phyloP scores from a whole-genome alignment of 1,284 basidiomycete species.

The Moesziomyces antarcticus region DNA sequence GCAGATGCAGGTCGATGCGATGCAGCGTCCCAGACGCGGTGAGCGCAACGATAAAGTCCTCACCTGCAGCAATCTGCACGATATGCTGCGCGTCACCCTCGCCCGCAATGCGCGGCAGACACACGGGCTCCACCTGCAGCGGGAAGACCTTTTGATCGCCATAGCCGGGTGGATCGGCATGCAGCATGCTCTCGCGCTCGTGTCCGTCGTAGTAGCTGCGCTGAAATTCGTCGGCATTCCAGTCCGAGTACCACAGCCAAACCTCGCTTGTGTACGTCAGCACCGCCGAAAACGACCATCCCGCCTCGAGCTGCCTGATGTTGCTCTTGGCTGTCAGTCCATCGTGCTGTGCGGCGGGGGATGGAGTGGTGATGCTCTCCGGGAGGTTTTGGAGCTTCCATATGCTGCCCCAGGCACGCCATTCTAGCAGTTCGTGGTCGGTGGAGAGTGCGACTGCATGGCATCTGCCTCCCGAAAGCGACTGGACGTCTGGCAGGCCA shows the following conservation, averaged over 20 bases:
- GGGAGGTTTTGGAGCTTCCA: conserved; percentile 20
- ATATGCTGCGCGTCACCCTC: conserved; percentile 4
- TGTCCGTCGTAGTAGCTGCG: conserved; percentile 10
- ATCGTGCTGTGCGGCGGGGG: neutral
- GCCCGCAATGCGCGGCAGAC: conserved; percentile 8
- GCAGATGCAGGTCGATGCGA: conserved; percentile 26
- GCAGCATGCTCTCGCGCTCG: conserved; percentile 1
- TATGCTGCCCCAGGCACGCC: conserved; percentile 41
- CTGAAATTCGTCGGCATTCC: conserved; percentile 6
- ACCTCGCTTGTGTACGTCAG: conserved; percentile 23
- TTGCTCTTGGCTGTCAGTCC: too few species aligned
- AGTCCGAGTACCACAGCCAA: conserved; percentile 23
- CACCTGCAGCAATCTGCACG: conserved; percentile 46
- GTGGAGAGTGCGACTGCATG: conserved; percentile 74
- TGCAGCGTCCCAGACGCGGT: conserved; percentile 38
- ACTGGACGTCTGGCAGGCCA: conserved; percentile 13
- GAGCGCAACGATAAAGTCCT: conserved; percentile 50
- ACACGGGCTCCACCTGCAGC: conserved; percentile 6
- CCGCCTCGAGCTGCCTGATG: conserved; percentile 52
- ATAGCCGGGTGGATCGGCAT: conserved; percentile 13
- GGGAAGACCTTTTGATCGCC: conserved; percentile 11
- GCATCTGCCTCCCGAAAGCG: conserved; percentile 74
- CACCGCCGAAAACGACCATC: conserved; percentile 46
- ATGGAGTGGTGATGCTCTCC: neutral
- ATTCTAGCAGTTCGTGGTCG: conserved; percentile 40